Evolutionary conservation across 2,329 filamentous ascomycete species (phyloP).

Genomic region (Talaromyces sp.): DNA sequence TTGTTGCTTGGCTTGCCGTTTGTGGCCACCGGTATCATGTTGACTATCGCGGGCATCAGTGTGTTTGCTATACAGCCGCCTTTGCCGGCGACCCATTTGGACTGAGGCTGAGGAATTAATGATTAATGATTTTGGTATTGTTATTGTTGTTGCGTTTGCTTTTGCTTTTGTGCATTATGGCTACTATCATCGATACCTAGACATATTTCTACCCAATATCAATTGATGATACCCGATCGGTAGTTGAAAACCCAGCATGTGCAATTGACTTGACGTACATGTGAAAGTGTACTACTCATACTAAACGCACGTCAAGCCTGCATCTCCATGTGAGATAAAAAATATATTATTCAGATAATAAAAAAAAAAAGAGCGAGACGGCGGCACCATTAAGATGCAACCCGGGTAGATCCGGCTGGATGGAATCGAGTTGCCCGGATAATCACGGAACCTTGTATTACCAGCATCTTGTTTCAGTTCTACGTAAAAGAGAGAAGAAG

Average conservation of each 20-base stretch:
- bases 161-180: not conserved
- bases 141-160: not conserved
- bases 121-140: not conserved
- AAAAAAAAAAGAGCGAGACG: not conserved
- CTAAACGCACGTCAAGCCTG: not conserved
- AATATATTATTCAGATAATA: not conserved
- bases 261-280: not conserved
- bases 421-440: not conserved
- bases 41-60: conserved; percentile 10
- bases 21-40: conserved; percentile 11
- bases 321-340: not conserved
- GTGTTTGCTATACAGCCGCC: conserved; percentile 9
- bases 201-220: not conserved
- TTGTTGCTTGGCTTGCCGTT: conserved; percentile 10
- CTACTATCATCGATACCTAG: not conserved
- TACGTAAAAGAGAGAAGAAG: not conserved
- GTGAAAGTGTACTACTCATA: not conserved
- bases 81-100: conserved; percentile 8
- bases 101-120: conserved; percentile 1
- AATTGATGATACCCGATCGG: not conserved
- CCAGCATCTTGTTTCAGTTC: not conserved
- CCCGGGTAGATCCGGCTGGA: not conserved
- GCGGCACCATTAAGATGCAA: not conserved
- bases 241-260: not conserved
- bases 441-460: not conserved